phyloP scores from a whole-genome alignment of 495 filamentous ascomycete species.

The Evernia prunastri region DNA sequence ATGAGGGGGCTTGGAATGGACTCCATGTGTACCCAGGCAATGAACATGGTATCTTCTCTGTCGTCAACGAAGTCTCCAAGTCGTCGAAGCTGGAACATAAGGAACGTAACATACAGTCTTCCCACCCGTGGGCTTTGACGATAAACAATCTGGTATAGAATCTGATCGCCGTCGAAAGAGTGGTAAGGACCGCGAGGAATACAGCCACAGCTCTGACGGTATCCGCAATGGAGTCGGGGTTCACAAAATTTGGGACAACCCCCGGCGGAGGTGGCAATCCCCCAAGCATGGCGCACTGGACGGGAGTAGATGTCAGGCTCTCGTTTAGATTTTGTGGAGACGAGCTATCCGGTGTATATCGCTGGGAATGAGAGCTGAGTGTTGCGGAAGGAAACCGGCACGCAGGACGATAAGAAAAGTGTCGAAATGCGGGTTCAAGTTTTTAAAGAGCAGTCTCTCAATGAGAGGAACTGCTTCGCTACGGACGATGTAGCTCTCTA shows the following conservation, averaged over 20 bases:
- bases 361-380: no score
- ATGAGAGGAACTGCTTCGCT: no score
- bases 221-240: slow-evolving; percentile 27
- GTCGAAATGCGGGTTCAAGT: no score
- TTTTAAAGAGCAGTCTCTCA: no score
- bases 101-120: slow-evolving; percentile 18
- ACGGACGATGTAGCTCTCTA: no score
- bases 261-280: slow-evolving; percentile 31
- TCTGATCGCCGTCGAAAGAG: slow-evolving; percentile 32
- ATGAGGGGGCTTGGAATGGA: background rate
- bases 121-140: slow-evolving; percentile 23
- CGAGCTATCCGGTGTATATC: no score
- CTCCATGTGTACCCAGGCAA: background rate
- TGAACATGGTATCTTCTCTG: slow-evolving; percentile 9
- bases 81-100: background rate
- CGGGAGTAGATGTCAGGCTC: background rate
- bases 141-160: slow-evolving; percentile 34
- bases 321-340: no score
- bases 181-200: slow-evolving; percentile 18
- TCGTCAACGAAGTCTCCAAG: background rate
- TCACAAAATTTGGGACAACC: slow-evolving; percentile 33
- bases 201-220: slow-evolving; percentile 29
- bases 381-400: no score
- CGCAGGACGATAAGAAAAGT: no score
- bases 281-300: background rate